Evolutionary conservation across 257 asterid species (phyloP), one percentile per base, ranked within the genome.

Genomic region (Salvia miltiorrhiza): DNA sequence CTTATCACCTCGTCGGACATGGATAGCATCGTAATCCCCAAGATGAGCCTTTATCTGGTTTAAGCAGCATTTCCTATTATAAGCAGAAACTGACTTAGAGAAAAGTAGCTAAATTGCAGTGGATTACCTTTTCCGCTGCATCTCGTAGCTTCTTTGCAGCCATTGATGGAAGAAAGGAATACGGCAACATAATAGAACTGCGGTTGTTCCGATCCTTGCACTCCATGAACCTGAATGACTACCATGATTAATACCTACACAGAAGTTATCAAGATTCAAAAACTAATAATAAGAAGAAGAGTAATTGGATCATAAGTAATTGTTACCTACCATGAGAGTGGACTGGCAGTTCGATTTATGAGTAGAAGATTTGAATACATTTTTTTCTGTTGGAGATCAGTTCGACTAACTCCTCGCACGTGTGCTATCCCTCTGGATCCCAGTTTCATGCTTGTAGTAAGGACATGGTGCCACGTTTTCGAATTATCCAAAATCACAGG

Each of bases 21-120:
- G 99, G 43, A 94, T 87, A 39, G 98, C 97, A 83, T 87, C 96
- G 71, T 94, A 94, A 71, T 89, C 97, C 63, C 97, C 98, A 50
- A 94, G 94, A 50, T 62, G 85, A 13, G 78, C 80, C 85, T 82
- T 91, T 69, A 94, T 87, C 99, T 94, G 79, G 56, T 67, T 76
- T 40, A 48, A 67, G 63, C 21, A 71, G 19, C 40, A 30, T 30
- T 7, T 53, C 48, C 12, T 33, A 58, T 35, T 30, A 67, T 16
- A n/a, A 60, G 54, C 17, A 73, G 65, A 61, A 1, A 35, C 6
- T 35, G 7, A 35, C 59, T 9, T 14, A 61, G 3, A 64, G 28
- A 28, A 61, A 17, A 63, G 19, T 9, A 67, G 63, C 21, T 9
- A 32, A n/a, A 67, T 59, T 56, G 55, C 54, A 63, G 20, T 40